These are phyloP conservation scores for Fusarium fracticaudum DNA, from an alignment of 2,329 filamentous ascomycete genomes.

Conservation along the genomic window DNA sequence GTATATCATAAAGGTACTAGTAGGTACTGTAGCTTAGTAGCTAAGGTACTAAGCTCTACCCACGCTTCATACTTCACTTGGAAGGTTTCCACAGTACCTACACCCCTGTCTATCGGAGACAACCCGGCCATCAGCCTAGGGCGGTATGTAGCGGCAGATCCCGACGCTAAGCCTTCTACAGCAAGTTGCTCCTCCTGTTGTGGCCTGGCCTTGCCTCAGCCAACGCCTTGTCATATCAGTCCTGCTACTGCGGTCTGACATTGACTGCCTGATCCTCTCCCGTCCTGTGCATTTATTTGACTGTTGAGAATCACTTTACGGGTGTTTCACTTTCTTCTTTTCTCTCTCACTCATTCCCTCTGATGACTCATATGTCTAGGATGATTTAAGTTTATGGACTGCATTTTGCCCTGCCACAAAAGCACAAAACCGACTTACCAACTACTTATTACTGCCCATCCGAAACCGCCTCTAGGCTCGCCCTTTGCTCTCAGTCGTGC, in stretches of 20 bases:
- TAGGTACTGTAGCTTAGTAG: no score
- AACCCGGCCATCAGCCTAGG: slow-evolving; percentile 22
- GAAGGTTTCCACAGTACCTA: neutral
- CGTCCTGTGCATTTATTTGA: slow-evolving; percentile 25
- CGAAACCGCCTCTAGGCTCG: slow-evolving; percentile 2
- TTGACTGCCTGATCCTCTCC: slow-evolving; percentile 41
- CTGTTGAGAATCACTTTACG: slow-evolving; percentile 14
- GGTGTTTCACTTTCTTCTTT: slow-evolving; percentile 21
- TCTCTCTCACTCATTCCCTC: slow-evolving; percentile 20
- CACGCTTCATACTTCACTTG: neutral
- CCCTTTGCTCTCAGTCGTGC: slow-evolving; percentile 2
- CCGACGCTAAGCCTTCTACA: slow-evolving; percentile 30
- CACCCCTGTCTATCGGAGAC: slow-evolving; percentile 18
- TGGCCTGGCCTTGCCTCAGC: slow-evolving; percentile 40
- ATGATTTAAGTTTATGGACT: slow-evolving; percentile 12
- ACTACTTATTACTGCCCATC: neutral
- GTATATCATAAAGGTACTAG: neutral
- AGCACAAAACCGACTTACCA: neutral
- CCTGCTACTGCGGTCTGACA: slow-evolving; percentile 44
- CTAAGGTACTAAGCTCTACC: neutral
- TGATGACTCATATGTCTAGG: slow-evolving; percentile 35
- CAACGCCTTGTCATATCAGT: slow-evolving; percentile 31
- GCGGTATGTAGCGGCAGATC: slow-evolving; percentile 41
- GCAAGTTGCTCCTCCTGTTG: slow-evolving; percentile 27
- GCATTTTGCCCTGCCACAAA: neutral